Evolutionary conservation across 2,329 filamentous ascomycete species (phyloP), one percentile per base, ranked within the genome.

Genomic region (Cytospora mali): DNA sequence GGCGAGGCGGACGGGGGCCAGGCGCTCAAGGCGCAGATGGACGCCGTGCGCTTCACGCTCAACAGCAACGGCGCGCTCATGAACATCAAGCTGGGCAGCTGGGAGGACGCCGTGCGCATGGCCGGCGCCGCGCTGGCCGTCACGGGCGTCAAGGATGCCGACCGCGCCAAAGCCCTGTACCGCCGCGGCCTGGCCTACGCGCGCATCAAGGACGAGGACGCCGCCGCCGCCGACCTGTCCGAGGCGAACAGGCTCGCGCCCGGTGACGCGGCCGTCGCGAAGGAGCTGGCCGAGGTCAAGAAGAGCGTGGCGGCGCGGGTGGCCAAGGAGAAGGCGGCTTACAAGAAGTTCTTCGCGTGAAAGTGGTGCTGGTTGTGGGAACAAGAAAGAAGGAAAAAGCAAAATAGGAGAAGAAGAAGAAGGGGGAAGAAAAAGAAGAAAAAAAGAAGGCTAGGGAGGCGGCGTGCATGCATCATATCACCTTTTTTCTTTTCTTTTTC

Each of bases 301-400:
- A 89, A 89, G 79, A 86, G 83, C 70, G 84, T 90, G 28, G 83
- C 86, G 13, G 90, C 89, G 62, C 84, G 89, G 66, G 83, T 87
- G 66, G 90, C 90, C 74, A 96, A 93, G 85, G 92, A 97, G 81
- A 96, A 93, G 85, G 92, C 91, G 69, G 90, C 89, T 6, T 96
- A 94, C 75, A 91, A 90, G 80, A 98, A 96, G 80, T 95, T 96
- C 78, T 98, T 98, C 74, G 75, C 80, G 48, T 88, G 72, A 76
- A n/a, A n/a, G n/a, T n/a, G n/a, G n/a, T n/a, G n/a, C n/a, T n/a
- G n/a, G n/a, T n/a, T n/a, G n/a, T n/a, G n/a, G n/a, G n/a, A n/a
- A n/a, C n/a, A n/a, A n/a, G n/a, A n/a, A n/a, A n/a, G n/a, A n/a
- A n/a, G n/a, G n/a, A n/a, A n/a, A n/a, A n/a, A n/a, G n/a, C n/a